These are phyloP conservation scores for Diaporthe destruens DNA, from an alignment of 2,329 filamentous ascomycete genomes.

Conservation along the genomic window DNA sequence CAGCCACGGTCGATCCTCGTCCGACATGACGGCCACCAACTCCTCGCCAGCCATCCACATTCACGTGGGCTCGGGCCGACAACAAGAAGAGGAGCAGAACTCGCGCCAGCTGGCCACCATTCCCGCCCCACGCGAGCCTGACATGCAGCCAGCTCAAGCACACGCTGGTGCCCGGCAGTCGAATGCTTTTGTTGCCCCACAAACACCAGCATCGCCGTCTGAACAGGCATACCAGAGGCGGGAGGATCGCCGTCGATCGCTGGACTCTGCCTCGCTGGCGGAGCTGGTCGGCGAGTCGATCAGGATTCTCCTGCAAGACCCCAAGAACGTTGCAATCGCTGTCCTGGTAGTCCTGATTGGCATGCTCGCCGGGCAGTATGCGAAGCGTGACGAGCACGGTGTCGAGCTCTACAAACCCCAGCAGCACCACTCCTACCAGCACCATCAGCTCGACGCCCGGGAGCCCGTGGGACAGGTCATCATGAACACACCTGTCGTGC, in stretches of 20 bases:
- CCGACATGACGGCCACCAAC: constrained; percentile 36
- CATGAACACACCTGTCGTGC: constrained; percentile 28
- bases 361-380: constrained; percentile 55
- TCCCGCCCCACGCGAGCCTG: constrained; percentile 20
- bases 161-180: constrained; percentile 15
- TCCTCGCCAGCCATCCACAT: constrained; percentile 39
- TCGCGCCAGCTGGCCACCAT: constrained; percentile 39
- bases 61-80: constrained; percentile 40
- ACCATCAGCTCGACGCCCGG: constrained; percentile 37
- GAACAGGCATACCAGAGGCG: constrained; percentile 50
- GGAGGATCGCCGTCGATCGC: constrained; percentile 47
- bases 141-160: background rate
- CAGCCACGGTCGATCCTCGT: constrained; percentile 44
- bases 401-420: constrained; percentile 32
- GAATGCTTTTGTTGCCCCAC: constrained; percentile 47
- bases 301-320: constrained; percentile 67
- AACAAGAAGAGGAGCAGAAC: constrained; percentile 38
- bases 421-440: constrained; percentile 33
- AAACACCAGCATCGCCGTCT: constrained; percentile 46
- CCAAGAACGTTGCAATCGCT: constrained; percentile 70
- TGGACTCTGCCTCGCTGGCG: constrained; percentile 62
- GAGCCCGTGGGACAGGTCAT: constrained; percentile 37
- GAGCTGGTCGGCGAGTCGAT: constrained; percentile 67
- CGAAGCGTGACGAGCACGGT: constrained; percentile 49
- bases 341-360: constrained; percentile 67